Conservation (phyloP, 768 basidiomycete species). For the Panellus pusillus region DNA sequence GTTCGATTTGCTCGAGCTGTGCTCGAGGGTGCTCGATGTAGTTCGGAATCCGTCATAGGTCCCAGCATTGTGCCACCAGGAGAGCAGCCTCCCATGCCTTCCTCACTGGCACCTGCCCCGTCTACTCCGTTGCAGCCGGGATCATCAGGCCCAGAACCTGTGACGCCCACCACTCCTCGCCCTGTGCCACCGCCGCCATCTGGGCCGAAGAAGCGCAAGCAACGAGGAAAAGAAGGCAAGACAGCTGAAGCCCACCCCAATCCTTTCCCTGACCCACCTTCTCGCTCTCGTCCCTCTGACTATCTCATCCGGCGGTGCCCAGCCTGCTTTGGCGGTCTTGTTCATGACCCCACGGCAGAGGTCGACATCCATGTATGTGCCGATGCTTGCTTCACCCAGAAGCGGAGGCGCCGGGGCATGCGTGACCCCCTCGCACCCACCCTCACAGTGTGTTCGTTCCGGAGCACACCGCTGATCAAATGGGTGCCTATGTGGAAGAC, state of each 20-base stretch:
- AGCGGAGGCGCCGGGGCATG: slow-evolving; percentile 16
- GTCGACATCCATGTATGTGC: slow-evolving; percentile 30
- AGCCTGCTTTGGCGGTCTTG: slow-evolving; percentile 28
- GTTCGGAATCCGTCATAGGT: not conserved
- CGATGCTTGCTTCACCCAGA: slow-evolving; percentile 37
- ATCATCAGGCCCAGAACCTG: too few relatives aligned
- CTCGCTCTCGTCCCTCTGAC: slow-evolving; percentile 17
- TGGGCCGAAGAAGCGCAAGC: not conserved
- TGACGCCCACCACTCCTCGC: too few relatives aligned
- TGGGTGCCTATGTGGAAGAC: slow-evolving; percentile 22
- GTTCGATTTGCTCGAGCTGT: too few relatives aligned
- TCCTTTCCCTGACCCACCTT: not conserved
- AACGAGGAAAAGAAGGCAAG: not conserved
- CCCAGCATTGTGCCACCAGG: not conserved
- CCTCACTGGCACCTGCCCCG: not conserved
- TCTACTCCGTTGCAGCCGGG: not conserved
- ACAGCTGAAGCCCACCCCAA: not conserved
- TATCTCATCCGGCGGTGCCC: slow-evolving; percentile 27
- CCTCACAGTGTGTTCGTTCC: slow-evolving; percentile 25
- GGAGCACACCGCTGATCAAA: slow-evolving; percentile 17
- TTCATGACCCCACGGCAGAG: not conserved
- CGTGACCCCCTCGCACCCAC: slow-evolving; percentile 21
- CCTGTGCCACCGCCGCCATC: not conserved
- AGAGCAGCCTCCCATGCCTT: too few relatives aligned
- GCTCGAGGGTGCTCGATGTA: not conserved